These are phyloP conservation scores for Lepidium africanum DNA, from an alignment of 345 rosid genomes.

Conservation along the genomic window DNA sequence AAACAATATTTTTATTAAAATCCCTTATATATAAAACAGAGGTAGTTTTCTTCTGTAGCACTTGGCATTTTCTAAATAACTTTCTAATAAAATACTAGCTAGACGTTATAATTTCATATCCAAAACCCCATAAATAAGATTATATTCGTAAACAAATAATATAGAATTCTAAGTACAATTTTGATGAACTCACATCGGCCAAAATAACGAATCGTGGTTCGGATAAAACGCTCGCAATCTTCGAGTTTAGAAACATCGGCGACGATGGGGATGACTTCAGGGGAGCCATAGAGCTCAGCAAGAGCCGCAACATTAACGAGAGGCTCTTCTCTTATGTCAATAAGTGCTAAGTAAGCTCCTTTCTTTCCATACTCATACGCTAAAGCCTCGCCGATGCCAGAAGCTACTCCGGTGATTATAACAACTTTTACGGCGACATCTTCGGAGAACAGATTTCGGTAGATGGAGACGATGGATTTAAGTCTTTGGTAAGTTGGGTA, in stretches of 20 bases:
- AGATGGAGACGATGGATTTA: slow-evolving; percentile 23
- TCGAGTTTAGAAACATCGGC: slow-evolving; percentile 55
- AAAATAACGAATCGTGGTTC: slow-evolving; percentile 36
- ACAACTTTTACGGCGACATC: slow-evolving; percentile 59
- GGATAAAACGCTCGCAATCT: slow-evolving; percentile 41
- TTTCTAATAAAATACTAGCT: neutral
- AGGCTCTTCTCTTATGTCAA: slow-evolving; percentile 37
- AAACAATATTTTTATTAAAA: too few species aligned
- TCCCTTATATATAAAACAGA: too few species aligned
- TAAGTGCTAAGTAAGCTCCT: slow-evolving; percentile 55
- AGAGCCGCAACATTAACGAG: slow-evolving; percentile 39
- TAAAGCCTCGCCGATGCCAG: slow-evolving; percentile 59
- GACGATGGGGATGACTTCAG: slow-evolving; percentile 30
- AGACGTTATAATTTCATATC: neutral
- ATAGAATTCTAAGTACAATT: neutral
- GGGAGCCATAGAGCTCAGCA: slow-evolving; percentile 41
- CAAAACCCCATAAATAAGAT: neutral
- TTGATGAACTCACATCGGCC: slow-evolving; percentile 32
- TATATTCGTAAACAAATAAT: neutral
- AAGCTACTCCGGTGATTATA: slow-evolving; percentile 60
- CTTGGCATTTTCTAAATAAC: neutral
- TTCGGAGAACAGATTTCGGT: slow-evolving; percentile 27
- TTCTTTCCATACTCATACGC: slow-evolving; percentile 55
- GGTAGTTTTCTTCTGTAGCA: too few species aligned
- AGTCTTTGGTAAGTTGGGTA: slow-evolving; percentile 36